Evolutionary conservation across 805 yeast genomes (phyloP).

Genomic region (Brettanomyces custersianus): DNA sequence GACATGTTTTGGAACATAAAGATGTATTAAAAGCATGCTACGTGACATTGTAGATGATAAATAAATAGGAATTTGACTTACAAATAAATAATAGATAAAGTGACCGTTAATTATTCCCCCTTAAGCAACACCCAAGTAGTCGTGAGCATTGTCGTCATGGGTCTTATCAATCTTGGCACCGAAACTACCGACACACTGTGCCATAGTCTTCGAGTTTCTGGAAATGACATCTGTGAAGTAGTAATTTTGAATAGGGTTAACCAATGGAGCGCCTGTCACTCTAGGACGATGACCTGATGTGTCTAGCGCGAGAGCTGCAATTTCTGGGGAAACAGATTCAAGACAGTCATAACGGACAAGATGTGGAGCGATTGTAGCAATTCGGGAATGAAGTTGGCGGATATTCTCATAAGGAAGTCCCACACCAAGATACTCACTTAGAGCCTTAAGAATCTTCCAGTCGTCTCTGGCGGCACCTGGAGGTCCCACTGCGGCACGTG

Average conservation of each 20-base stretch:
- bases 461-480: constrained; percentile 90
- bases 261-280: constrained; percentile 37
- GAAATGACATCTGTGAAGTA: constrained; percentile 85
- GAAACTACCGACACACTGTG: constrained; percentile 68
- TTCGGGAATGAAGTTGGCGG: constrained; percentile 56
- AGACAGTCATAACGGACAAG: constrained; percentile 65
- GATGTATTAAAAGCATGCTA: constrained; percentile 12
- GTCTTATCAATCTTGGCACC: constrained; percentile 58
- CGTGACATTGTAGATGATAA: constrained; percentile 7
- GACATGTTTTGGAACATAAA: constrained; percentile 19
- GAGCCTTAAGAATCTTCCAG: constrained; percentile 81
- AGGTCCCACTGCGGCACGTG: constrained; percentile 80
- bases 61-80: background rate
- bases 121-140: constrained; percentile 24
- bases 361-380: constrained; percentile 75
- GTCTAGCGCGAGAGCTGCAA: constrained; percentile 49
- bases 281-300: constrained; percentile 26
- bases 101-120: background rate
- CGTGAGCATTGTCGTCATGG: constrained; percentile 35
- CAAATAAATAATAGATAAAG: constrained; percentile 3
- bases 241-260: constrained; percentile 71
- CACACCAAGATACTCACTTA: constrained; percentile 65
- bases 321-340: constrained; percentile 54
- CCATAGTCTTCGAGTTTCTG: constrained; percentile 85
- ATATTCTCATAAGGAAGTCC: constrained; percentile 71